Evolutionary conservation across 2,329 filamentous ascomycete genomes (phyloP), one percentile per base, ranked within the genome.

Genomic region (Tolypocladium endophyticum): DNA sequence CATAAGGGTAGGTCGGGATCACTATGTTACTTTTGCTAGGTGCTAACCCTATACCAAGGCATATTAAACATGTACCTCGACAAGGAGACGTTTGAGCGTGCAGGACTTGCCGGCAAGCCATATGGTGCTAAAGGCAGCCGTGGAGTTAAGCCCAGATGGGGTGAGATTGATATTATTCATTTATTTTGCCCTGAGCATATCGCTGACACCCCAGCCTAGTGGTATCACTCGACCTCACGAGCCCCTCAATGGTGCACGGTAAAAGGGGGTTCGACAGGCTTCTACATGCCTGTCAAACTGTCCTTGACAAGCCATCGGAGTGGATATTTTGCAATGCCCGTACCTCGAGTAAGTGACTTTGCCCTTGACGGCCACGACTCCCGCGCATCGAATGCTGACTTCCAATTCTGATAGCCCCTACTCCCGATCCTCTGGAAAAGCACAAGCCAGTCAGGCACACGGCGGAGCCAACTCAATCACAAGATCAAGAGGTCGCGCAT

Each of bases 241-340:
- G 81, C 6, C 82, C 86, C 0, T 86, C 86, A 0, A 96, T 96
- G 90, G 72, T 90, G 9, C 87, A 86, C 58, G 92, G 92, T 4
- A 94, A 91, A 71, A 92, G 88, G 64, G 88, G 86, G 0, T 96
- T 95, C 67, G 87, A 92, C 63, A 80, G 90, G 54, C 76, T 96
- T 18, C 71, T 87, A 8, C 89, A 89, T 79, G 90, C 91, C 18
- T 91, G 87, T 71, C 87, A 87, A 66, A 90, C 91, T 63, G 90
- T 90, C 28, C 77, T 97, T 28, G 83, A 81, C 56, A 74, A 79
- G 53, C 84, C 87, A 1, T 68, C 87, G 28, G 83, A 83, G 1
- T 97, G 93, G 92, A 75, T 97, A 0, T 92, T 94, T 66, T 87
- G 81, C 67, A 87, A 92, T 66, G 71, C 86, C 47, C 74, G 65